These are phyloP conservation scores for Schoenoplectus tabernaemontani DNA, from an alignment of 202 grass and related monocot genomes.

Conservation along the genomic window DNA sequence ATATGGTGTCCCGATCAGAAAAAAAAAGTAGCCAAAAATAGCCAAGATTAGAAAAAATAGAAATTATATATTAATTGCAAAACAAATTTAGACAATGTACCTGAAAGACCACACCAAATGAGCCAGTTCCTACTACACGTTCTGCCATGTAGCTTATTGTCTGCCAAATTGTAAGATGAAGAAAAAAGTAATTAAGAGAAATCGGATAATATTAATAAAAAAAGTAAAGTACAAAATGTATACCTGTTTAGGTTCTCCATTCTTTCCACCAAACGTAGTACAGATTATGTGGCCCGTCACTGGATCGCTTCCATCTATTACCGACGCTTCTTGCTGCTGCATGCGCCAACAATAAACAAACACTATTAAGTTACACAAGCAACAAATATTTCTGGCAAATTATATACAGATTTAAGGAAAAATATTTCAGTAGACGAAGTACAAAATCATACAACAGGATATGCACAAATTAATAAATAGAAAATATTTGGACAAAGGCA, in stretches of 20 bases:
- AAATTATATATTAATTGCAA: background rate
- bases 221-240: background rate
- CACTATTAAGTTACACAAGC: conserved; percentile 7
- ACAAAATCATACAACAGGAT: background rate
- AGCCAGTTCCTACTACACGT: conserved; percentile 66
- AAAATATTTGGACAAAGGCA: background rate
- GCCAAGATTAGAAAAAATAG: background rate
- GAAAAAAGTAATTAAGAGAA: conserved; percentile 20
- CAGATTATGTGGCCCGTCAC: conserved; percentile 77
- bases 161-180: conserved; percentile 13
- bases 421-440: background rate
- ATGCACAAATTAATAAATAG: background rate
- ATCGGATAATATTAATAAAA: background rate
- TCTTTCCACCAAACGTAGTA: conserved; percentile 74
- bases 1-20: background rate
- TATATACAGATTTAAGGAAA: background rate
- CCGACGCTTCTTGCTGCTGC: conserved; percentile 23
- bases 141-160: conserved; percentile 93
- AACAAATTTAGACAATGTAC: conserved; percentile 6
- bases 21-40: too few species aligned
- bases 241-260: conserved; percentile 69
- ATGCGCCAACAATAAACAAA: conserved; percentile 26
- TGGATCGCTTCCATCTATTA: conserved; percentile 27
- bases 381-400: background rate
- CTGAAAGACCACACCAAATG: conserved; percentile 94